These are phyloP conservation scores for Tricholoma sp. DNA, from an alignment of 768 basidiomycete species.

Conservation along the genomic window DNA sequence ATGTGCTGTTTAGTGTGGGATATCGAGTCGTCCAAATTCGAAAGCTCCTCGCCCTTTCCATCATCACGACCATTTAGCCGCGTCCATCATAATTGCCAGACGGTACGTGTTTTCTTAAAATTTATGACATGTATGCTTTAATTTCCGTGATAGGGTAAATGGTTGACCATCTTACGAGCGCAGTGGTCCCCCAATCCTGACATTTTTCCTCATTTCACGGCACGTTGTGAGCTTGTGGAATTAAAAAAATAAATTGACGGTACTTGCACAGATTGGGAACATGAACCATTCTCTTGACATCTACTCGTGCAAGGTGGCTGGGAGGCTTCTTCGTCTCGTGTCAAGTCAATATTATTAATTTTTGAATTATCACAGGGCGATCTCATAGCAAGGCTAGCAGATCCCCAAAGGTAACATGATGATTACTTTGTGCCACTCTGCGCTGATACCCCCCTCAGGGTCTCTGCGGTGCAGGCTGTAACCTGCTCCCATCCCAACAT, in stretches of 20 bases:
- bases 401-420: conserved; percentile 43
- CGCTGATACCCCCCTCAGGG: conserved; percentile 32
- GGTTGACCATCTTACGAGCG: conserved; percentile 74
- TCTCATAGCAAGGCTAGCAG: conserved; percentile 56
- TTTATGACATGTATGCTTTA: neutral
- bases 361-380: conserved; percentile 53
- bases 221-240: conserved; percentile 24
- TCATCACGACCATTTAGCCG: conserved; percentile 59
- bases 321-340: neutral
- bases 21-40: conserved; percentile 46
- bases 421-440: neutral
- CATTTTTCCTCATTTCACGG: conserved; percentile 80
- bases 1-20: conserved; percentile 64
- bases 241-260: neutral
- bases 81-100: conserved; percentile 75
- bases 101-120: conserved; percentile 33
- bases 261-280: conserved; percentile 53
- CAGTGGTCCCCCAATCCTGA: conserved; percentile 79
- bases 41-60: conserved; percentile 45
- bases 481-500: conserved; percentile 78
- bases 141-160: conserved; percentile 54
- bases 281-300: conserved; percentile 79
- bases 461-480: conserved; percentile 86
- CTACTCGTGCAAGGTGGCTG: conserved; percentile 61
- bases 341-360: neutral